Evolutionary conservation across 108 stramenopile species (phyloP), one percentile per base, ranked within the genome.

Genomic region (Licmophora abbreviata): DNA sequence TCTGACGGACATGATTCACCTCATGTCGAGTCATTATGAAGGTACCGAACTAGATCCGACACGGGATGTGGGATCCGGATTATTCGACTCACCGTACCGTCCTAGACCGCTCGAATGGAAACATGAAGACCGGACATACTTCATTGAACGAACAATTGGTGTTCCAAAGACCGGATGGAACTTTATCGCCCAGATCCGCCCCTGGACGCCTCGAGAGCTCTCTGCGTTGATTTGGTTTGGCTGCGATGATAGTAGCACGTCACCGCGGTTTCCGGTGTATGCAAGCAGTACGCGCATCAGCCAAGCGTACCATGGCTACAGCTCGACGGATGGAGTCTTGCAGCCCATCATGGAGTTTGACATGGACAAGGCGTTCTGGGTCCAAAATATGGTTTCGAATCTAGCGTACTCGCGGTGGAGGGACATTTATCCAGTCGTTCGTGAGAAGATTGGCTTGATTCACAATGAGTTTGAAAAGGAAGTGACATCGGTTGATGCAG

Each of bases 21-120:
- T 66, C 47, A 81, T 86, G 85, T 56, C 68, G 29, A 69, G 50
- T 20, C 84, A 85, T 53, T 86, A 74, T 35, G 85, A 86, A 70
- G 72, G 56, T 4, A 77, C 77, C 11, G 51, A 56, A 4, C 37
- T 86, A 28, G 74, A 71, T 50, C 54, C 61, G 27, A 41, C 55
- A n/a, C n/a, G 11, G 25, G 85, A 86, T 53, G 75, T 79, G 11
- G 85, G 79, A 8, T 60, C 54, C 28, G 77, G 75, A 21, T 27
- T 64, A 11, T 77, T 62, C 48, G 57, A 40, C 26, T 32, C 44
- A 20, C 77, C 78, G 18, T 74, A 82, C 53, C 67, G 85, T 29
- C 56, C 67, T n/a, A 41, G 77, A 11, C 79, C 79, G 2, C 47
- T 79, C 34, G 36, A 47, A 30, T 85, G 84, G 84, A 31, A 58